Evolutionary conservation across 345 rosid species (phyloP).

Genomic region (Gossypium stocksii): DNA sequence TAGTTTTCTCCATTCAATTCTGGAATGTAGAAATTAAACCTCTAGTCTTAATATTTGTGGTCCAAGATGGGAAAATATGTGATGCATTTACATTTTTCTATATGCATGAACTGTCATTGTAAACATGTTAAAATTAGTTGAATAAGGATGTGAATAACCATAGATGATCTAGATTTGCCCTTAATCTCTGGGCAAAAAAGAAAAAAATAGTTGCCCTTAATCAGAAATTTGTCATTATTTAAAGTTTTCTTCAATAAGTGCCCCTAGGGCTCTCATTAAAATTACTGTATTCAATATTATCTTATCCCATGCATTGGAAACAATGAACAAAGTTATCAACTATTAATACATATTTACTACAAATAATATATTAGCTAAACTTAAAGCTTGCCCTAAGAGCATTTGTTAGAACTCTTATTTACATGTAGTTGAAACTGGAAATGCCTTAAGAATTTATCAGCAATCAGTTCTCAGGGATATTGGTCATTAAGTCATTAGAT

Average conservation of each 20-base stretch:
- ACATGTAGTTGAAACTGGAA: not conserved
- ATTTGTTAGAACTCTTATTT: not conserved
- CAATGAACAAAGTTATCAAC: not conserved
- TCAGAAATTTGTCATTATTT: not conserved
- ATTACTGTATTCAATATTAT: not conserved
- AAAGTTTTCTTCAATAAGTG: not conserved
- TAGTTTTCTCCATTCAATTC: constrained; percentile 20
- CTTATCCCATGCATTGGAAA: not conserved
- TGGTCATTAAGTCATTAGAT: not conserved
- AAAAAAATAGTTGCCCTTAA: not conserved
- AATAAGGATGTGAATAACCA: not conserved
- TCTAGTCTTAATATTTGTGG: not conserved
- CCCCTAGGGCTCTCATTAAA: too few relatives aligned
- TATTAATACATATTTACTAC: not conserved
- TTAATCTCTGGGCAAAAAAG: not conserved
- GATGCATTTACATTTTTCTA: not conserved
- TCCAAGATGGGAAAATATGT: not conserved
- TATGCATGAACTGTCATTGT: not conserved
- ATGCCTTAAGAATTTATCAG: not conserved
- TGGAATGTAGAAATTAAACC: not conserved
- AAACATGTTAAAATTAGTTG: not conserved
- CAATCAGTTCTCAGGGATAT: not conserved
- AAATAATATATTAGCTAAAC: not conserved
- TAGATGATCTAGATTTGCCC: not conserved
- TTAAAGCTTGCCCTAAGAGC: not conserved